phyloP scores from a whole-genome alignment of 75 land plant species.

The Pseudotsuga menziesii region DNA sequence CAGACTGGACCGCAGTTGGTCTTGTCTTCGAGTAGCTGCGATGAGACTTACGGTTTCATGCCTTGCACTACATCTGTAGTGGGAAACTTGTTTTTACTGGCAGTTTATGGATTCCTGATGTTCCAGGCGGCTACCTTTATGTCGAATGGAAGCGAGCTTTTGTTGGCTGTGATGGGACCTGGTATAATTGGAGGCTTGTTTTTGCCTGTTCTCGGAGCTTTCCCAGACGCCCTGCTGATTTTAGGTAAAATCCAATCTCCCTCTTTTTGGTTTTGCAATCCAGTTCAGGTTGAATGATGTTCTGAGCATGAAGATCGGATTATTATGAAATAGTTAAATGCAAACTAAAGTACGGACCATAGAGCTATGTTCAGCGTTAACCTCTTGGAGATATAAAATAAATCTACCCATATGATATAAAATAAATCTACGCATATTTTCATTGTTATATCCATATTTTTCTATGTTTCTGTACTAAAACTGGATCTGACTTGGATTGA shows the following conservation, averaged over 20 bases:
- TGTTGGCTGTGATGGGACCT: slow-evolving; percentile 62
- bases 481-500: too few species aligned
- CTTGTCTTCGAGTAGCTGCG: slow-evolving; percentile 24
- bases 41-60: slow-evolving; percentile 76
- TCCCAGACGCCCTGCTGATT: slow-evolving; percentile 81
- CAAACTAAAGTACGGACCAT: too few species aligned
- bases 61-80: slow-evolving; percentile 61
- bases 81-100: slow-evolving; percentile 61
- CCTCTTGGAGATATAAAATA: too few species aligned
- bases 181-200: slow-evolving; percentile 82
- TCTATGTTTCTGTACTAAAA: too few species aligned
- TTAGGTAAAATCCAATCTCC: slow-evolving; percentile 32
- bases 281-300: too few species aligned
- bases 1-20: background rate
- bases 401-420: too few species aligned
- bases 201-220: slow-evolving; percentile 78
- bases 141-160: slow-evolving; percentile 73
- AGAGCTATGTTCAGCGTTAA: too few species aligned
- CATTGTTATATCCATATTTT: too few species aligned
- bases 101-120: slow-evolving; percentile 66
- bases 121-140: slow-evolving; percentile 55
- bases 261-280: background rate
- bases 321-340: too few species aligned
- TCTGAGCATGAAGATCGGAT: too few species aligned
- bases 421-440: too few species aligned